Base-by-base conservation (phyloP, 1,284 basidiomycete species). In the Coriolopsis trogii region DNA sequence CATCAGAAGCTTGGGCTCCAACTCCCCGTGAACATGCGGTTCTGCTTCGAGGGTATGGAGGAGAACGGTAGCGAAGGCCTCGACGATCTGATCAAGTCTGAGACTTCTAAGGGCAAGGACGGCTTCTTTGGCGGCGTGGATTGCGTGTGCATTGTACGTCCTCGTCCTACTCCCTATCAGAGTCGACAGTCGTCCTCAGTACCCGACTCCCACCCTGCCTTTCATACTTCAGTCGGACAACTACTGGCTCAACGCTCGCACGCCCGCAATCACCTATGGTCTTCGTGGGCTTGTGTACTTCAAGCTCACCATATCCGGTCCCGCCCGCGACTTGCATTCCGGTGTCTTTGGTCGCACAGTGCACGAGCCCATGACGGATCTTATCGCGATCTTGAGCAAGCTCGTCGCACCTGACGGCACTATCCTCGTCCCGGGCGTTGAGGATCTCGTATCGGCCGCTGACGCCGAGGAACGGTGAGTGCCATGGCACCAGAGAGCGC, bases 31-130 rank as follows among this genome's bases (percentile, higher is more conserved):
- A 99, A 99, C 73, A 73, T 99, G 61, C 85, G 88, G 64, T 89
- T 95, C 78, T 94, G 92, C 76, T 95, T 99, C 66, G 96, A 99
- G 71, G 95, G 96, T 7, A 99, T 99, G 97, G 96, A 99, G 72
- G 96, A 99, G 76, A 91, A 82, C 62, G 96, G 96, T 6, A 93
- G 90, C 38, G 93, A 95, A 64, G 95, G 95, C 6, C 80, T 99
- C 10, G 95, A 98, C 67, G 92, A 92, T 46, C 83, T 98, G 44
- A 95, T 99, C 61, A 75, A 81, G 58, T 78, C 77, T 43, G 94
- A 98, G 75, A 87, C 87, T 52, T 73, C 79, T 44, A 79, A 81
- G 51, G 87, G 76, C 34, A 78, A 85, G 66, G 59, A 78, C 31
- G 80, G 82, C 26, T 98, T 89, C 82, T 97, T 99, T 70, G 80